Conservation (phyloP, 345 rosid genomes). For the Heritiera fomes region DNA sequence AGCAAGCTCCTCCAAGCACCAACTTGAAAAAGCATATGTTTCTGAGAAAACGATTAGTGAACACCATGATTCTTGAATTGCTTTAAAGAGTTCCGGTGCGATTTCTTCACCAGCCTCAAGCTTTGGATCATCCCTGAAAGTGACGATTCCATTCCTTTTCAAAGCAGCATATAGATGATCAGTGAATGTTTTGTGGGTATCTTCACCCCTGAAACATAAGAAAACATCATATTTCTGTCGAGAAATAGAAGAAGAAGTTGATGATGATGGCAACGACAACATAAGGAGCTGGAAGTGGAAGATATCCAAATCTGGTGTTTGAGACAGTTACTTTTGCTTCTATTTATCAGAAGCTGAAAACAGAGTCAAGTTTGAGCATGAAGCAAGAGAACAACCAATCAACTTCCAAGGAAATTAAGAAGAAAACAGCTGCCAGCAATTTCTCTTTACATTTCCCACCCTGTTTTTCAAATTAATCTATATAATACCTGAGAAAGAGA, state of each 20-base stretch:
- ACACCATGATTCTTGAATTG: not conserved
- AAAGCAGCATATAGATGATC: not conserved
- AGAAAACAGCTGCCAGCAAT: too few relatives aligned
- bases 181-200: not conserved
- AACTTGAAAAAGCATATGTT: not conserved
- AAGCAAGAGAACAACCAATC: not conserved
- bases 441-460: too few relatives aligned
- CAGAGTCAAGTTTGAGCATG: not conserved
- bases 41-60: not conserved
- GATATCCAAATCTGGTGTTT: not conserved
- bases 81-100: not conserved
- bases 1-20: slow-evolving; percentile 10
- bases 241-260: not conserved
- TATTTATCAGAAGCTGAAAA: not conserved
- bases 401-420: too few relatives aligned
- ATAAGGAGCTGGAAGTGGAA: not conserved
- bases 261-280: not conserved
- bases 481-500: too few relatives aligned
- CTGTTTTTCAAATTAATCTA: too few relatives aligned
- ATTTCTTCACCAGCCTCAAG: not conserved
- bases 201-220: slow-evolving; percentile 7
- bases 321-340: not conserved
- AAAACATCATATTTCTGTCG: slow-evolving; percentile 1
- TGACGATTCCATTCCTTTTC: not conserved
- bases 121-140: slow-evolving; percentile 3